phyloP scores from a whole-genome alignment of 257 asterid species.

The Nicotiana noctiflora region DNA sequence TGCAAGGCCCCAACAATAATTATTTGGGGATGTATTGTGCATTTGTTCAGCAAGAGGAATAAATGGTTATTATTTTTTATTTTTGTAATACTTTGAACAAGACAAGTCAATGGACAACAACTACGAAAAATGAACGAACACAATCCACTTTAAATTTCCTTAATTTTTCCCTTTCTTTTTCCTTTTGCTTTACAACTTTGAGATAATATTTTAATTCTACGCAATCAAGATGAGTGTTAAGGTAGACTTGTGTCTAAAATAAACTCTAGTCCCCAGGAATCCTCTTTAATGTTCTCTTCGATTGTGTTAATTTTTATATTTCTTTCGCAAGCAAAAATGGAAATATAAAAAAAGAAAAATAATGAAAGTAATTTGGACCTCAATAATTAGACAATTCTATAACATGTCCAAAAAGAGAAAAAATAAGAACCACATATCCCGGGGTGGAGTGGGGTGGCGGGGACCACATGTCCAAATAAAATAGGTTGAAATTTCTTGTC shows the following conservation, averaged over 20 bases:
- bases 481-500: too few relatives aligned
- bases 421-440: background rate
- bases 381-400: too few relatives aligned
- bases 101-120: too few relatives aligned
- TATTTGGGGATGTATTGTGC: too few relatives aligned
- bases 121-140: too few relatives aligned
- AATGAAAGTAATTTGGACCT: background rate
- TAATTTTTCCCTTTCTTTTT: background rate
- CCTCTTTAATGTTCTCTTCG: background rate
- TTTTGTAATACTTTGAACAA: too few relatives aligned
- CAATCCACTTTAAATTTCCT: background rate
- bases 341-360: background rate
- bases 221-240: background rate
- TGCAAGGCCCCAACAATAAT: too few relatives aligned
- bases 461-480: background rate
- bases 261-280: background rate
- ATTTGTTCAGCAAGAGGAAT: too few relatives aligned
- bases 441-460: too few relatives aligned
- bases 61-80: too few relatives aligned
- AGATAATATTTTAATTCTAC: background rate
- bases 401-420: too few relatives aligned
- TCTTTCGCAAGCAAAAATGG: background rate
- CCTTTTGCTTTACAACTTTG: background rate
- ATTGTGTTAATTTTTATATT: background rate
- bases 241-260: background rate